A percentile compares a stretch with the other conserved stretches of the same genome.
Evolutionary conservation across 192 early-diverging fungal genomes (phyloP).

Genomic region (Coemansia sp.): DNA sequence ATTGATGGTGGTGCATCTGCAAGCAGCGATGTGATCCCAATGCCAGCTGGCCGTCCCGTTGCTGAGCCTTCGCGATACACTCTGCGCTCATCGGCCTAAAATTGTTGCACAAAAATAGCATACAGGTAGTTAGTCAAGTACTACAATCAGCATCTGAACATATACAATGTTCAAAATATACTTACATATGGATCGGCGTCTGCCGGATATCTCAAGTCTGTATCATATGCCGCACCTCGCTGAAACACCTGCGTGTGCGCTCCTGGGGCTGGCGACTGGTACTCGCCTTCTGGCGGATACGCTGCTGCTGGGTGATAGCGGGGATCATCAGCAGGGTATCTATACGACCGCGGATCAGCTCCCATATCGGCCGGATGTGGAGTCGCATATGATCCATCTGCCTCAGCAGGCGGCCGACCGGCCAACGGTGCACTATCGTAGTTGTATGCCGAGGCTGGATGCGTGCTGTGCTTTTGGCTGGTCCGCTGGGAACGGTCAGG

Average conservation of each 20-base stretch:
- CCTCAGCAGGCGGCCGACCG: background rate
- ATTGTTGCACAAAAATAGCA: background rate
- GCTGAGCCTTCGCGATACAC: conserved; percentile 13
- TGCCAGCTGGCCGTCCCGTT: conserved; percentile 20
- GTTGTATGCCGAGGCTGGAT: conserved; percentile 10
- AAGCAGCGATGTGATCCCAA: conserved; percentile 46
- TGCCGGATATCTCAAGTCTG: background rate
- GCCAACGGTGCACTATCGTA: conserved; percentile 11
- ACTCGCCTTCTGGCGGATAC: conserved; percentile 24
- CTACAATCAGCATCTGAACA: background rate
- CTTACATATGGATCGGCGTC: conserved; percentile 29
- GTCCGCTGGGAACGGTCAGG: conserved; percentile 21
- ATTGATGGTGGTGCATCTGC: conserved; percentile 15
- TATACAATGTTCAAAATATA: background rate
- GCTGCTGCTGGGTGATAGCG: conserved; percentile 12
- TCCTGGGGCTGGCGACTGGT: conserved; percentile 25
- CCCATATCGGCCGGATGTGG: conserved; percentile 1
- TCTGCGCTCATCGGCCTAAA: conserved; percentile 13
- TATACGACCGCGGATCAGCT: conserved; percentile 10
- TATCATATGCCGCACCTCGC: conserved; percentile 11
- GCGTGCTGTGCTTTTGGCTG: conserved; percentile 23
- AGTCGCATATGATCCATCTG: conserved; percentile 6
- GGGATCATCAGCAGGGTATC: conserved; percentile 18
- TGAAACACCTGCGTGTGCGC: conserved; percentile 31
- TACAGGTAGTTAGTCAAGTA: background rate